phyloP scores from a whole-genome alignment of 2,329 filamentous ascomycete species.

The Colletotrichum paranaense region DNA sequence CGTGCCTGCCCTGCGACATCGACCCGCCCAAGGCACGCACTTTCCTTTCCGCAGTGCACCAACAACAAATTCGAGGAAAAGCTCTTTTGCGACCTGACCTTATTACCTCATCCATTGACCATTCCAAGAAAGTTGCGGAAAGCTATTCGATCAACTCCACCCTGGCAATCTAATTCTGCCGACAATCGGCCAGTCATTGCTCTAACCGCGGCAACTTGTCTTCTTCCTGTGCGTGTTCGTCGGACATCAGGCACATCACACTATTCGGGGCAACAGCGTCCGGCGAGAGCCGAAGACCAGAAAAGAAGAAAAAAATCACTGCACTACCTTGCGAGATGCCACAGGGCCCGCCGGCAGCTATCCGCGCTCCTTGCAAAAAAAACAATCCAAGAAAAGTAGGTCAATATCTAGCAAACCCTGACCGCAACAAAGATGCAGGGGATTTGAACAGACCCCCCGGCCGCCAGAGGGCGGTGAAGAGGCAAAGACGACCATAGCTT shows the following conservation, averaged over 20 bases:
- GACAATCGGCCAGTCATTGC: conserved; percentile 1
- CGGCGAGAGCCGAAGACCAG: neutral
- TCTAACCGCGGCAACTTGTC: neutral
- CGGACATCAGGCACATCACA: neutral
- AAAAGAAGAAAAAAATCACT: neutral
- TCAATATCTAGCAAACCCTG: neutral
- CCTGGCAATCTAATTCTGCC: neutral
- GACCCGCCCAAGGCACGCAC: conserved; percentile 15
- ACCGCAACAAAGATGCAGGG: conserved; percentile 11
- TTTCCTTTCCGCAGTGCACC: neutral
- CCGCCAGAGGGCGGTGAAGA: conserved; percentile 26
- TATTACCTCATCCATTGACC: neutral
- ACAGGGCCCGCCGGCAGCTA: neutral
- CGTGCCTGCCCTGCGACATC: neutral
- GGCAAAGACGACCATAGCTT: neutral
- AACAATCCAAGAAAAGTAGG: neutral
- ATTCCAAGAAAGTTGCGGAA: conserved; percentile 9
- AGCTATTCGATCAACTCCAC: conserved; percentile 21
- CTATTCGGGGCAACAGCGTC: conserved; percentile 11
- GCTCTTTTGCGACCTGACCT: neutral
- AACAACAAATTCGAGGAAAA: neutral
- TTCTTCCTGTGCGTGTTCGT: neutral
- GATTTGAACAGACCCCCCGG: conserved; percentile 16
- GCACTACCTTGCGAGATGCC: neutral
- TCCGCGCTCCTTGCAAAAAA: neutral